Base-by-base conservation (phyloP, 441 rosid genomes). In the Capsella rubella region DNA sequence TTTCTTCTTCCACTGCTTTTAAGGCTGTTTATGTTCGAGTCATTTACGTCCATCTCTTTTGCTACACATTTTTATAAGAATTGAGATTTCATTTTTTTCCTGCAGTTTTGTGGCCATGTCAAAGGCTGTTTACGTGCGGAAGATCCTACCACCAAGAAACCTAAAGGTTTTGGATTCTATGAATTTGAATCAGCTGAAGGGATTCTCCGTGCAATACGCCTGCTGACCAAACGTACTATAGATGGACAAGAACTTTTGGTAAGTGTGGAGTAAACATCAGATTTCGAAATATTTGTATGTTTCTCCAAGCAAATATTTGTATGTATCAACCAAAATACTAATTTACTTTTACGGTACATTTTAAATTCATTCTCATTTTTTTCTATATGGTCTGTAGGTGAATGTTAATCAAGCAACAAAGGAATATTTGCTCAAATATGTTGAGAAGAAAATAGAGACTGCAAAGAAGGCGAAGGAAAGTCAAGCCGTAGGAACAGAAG, bases 121-220 rank as follows among this genome's bases (percentile, higher is more conserved):
- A 91, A 90, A 87, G 84, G 84, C 78, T 95, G 97, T 97, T 87
- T 83, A 87, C 93, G 98, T 78, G 86, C 87, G 37, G 94, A 89
- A 85, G 86, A 86, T 80, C 97, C 96, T 56, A 82, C 89, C 67
- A 84, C 85, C 78, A 93, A 92, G 69, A 86, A 93, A 77, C 95
- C 88, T 71, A 91, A 80, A 86, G 91, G 96, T 57, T 95, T 93
- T 79, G 99, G 99, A 28, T 91, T 95, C 80, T 95, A 92, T 82
- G 97, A 95, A 86, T 93, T 93, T 82, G 99, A 91, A 75, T 84
- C 92, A 79, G 92, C 99, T 57, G 98, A 95, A 83, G 99, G 96
- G 60, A 92, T 90, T 87, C 98, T 95, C 69, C 92, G 97, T 67
- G 98, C 98, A 53, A 77, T 95, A 65, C 98, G 98, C 63, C 81